These are phyloP conservation scores for Pestalotiopsis sp. DNA, from an alignment of 2,329 filamentous ascomycete species.

Conservation along the genomic window DNA sequence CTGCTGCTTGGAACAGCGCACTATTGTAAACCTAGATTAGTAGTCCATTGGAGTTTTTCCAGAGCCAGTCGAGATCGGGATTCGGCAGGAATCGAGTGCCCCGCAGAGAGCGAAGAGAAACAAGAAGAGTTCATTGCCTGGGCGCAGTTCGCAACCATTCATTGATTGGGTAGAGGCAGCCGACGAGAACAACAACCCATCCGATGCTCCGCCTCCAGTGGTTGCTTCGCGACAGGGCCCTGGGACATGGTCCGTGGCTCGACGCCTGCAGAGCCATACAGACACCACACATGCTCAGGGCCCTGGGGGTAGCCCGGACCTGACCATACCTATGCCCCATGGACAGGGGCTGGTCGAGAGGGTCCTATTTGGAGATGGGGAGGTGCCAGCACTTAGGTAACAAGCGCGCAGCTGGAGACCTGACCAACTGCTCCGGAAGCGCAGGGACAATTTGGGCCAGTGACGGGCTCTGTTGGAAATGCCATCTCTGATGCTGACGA, in stretches of 20 bases:
- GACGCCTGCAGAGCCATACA: not conserved
- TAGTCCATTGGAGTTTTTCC: not conserved
- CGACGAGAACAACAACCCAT: not conserved
- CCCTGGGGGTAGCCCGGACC: not conserved
- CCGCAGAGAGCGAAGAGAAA: not conserved
- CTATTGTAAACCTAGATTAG: not conserved
- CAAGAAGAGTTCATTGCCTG: not conserved
- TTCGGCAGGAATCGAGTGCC: not conserved
- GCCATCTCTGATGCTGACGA: not conserved
- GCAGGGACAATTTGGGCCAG: not conserved
- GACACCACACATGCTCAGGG: not conserved
- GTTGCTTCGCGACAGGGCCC: not conserved
- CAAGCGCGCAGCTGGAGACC: not conserved
- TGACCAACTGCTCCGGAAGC: not conserved
- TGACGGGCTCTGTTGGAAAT: not conserved
- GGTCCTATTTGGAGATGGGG: not conserved
- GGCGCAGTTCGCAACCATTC: not conserved
- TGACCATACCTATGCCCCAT: not conserved
- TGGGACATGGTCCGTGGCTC: not conserved
- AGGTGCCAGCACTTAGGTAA: not conserved
- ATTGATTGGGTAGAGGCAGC: not conserved
- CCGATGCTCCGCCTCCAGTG: not conserved
- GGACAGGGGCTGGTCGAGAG: not conserved
- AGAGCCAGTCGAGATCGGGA: not conserved
- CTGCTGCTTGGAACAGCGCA: not conserved